Evolutionary conservation across 768 basidiomycete genomes (phyloP), one percentile per base, ranked within the genome.

Genomic region (Cubamyces sp.): DNA sequence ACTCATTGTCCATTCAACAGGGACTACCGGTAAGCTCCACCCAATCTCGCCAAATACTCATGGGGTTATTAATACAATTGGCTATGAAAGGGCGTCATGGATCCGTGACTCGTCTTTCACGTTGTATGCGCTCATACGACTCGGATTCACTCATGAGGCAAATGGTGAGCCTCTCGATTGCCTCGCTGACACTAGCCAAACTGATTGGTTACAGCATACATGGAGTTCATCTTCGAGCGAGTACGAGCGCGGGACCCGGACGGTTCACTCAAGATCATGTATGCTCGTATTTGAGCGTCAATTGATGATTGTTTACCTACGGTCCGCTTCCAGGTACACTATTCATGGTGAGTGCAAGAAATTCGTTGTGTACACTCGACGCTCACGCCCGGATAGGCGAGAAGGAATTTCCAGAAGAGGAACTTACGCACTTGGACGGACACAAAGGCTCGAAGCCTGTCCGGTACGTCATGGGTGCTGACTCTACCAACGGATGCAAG

Each of bases 91-190:
- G 21, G 87, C 87, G 3, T 91, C 90, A 0, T 94, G 92, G 91
- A 93, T 98, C 69, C 87, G 96, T n/a, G 96, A 99, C 70, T 89
- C 94, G 0, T 92, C 91, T 0, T 99, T 99, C 79, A 94, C 94
- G 0, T 82, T 98, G 5, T 99, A 98, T 70, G 96, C 96, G 0
- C 82, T 98, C 41, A 88, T 98, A 60, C 83, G 97, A 41, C 82
- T 98, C 0, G 97, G 96, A 0, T 98, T 96, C 75, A 98, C 95
- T 0, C 83, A 91, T 19, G 96, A 99, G 71, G 94, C 94, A 0
- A 89, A 92, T 65, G 84, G 92, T 92, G 57, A n/a, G 79, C 73
- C 12, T 12, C 14, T 42, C 43, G 19, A 45, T 37, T 26, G 46
- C 39, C 5, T 54, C 12, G 21, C 37, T 58, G 30, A 51, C 64